Evolutionary conservation across 164 flowering plant genomes (phyloP).

Genomic region (Nymphaea colorata): DNA sequence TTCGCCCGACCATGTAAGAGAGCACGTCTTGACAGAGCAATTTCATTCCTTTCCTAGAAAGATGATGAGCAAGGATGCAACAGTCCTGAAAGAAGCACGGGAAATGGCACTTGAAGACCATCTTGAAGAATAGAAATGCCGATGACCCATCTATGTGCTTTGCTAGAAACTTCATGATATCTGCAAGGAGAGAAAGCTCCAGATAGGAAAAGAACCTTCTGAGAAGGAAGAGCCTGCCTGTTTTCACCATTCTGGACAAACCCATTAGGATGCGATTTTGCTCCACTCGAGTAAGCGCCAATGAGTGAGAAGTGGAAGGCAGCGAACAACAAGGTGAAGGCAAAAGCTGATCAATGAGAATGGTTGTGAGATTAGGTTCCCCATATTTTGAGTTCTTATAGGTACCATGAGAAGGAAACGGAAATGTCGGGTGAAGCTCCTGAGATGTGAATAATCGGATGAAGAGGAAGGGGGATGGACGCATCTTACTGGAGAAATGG

Average conservation of each 20-base stretch:
- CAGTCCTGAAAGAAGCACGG: conserved; percentile 23
- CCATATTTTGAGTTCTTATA: background rate
- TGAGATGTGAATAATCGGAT: background rate
- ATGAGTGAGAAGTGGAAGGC: background rate
- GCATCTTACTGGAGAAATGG: background rate
- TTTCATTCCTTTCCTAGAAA: conserved; percentile 28
- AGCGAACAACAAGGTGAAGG: background rate
- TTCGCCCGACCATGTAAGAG: conserved; percentile 32
- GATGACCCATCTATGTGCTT: conserved; percentile 8
- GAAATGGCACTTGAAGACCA: conserved; percentile 26
- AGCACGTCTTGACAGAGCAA: conserved; percentile 58
- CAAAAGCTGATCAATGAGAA: background rate
- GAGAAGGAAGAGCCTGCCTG: conserved; percentile 10
- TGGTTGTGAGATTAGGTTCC: background rate
- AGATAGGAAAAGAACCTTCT: conserved; percentile 20
- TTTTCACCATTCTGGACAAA: background rate
- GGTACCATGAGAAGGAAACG: background rate
- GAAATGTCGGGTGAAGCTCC: background rate
- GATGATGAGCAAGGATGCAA: conserved; percentile 41
- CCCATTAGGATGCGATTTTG: background rate
- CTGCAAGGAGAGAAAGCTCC: conserved; percentile 34
- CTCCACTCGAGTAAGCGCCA: background rate
- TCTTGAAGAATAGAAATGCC: conserved; percentile 60
- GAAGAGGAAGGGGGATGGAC: background rate
- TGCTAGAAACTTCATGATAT: conserved; percentile 36